Conservation (phyloP, 176 grass and related monocot species). For the Zoysia japonica region DNA sequence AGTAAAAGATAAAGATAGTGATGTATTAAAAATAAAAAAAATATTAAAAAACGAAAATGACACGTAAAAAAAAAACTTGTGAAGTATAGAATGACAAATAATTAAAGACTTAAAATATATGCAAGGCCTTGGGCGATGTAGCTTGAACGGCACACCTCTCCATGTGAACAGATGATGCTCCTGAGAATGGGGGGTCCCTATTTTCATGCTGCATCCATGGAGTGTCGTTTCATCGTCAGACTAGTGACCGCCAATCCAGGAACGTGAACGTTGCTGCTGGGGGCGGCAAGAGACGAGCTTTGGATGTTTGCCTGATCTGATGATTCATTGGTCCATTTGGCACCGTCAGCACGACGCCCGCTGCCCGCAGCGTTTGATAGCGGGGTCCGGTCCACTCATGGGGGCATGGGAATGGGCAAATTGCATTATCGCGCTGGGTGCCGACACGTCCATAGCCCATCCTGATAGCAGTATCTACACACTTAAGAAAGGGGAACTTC, state of each 20-base stretch:
- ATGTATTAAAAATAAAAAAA: too few relatives aligned
- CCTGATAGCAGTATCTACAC: too few relatives aligned
- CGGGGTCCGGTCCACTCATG: conserved; percentile 5
- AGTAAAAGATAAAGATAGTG: too few relatives aligned
- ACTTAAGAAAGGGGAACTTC: too few relatives aligned
- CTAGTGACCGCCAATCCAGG: background rate
- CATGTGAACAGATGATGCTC: conserved; percentile 42
- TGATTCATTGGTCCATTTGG: conserved; percentile 17
- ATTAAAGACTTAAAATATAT: too few relatives aligned
- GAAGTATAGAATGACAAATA: too few relatives aligned
- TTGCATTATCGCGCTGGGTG: background rate
- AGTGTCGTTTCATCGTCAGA: background rate
- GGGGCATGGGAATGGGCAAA: conserved; percentile 9
- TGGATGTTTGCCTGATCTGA: conserved; percentile 31
- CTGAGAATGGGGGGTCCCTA: conserved; percentile 11
- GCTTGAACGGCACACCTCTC: conserved; percentile 27
- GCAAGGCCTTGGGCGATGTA: conserved; percentile 12
- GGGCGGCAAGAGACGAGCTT: conserved; percentile 17
- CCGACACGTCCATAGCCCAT: conserved; percentile 13
- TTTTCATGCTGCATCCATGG: conserved; percentile 34
- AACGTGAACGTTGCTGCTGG: background rate
- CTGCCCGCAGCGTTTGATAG: conserved; percentile 8
- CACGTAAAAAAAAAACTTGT: too few relatives aligned
- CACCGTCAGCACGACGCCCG: background rate
- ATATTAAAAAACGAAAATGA: too few relatives aligned